These are phyloP conservation scores for Lithohypha guttulata DNA, from an alignment of 2,329 filamentous ascomycete genomes.

Conservation along the genomic window DNA sequence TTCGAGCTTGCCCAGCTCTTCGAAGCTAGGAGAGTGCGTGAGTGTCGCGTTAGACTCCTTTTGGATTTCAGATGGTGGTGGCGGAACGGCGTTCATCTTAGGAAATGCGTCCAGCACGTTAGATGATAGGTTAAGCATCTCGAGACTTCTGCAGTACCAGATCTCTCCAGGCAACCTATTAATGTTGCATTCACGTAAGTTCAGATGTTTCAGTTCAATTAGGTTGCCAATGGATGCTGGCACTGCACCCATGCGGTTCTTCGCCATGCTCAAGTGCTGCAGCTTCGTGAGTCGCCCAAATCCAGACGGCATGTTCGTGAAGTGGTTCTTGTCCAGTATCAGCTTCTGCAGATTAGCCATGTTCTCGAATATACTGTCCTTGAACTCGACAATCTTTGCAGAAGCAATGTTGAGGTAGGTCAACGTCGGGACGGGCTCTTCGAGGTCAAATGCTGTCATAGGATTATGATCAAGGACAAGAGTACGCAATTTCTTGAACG, in stretches of 20 bases:
- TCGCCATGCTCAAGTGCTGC: conserved; percentile 86
- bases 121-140: conserved; percentile 88
- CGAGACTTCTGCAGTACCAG: conserved; percentile 88
- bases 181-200: conserved; percentile 88
- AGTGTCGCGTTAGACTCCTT: conserved; percentile 37
- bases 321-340: conserved; percentile 88
- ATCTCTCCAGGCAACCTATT: conserved; percentile 79
- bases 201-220: conserved; percentile 70
- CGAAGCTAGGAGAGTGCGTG: conserved; percentile 58
- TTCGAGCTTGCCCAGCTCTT: conserved; percentile 61
- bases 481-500: conserved; percentile 73
- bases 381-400: conserved; percentile 78
- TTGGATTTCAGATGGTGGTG: conserved; percentile 37
- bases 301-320: conserved; percentile 75
- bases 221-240: conserved; percentile 83
- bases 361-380: conserved; percentile 76
- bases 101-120: conserved; percentile 88
- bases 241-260: conserved; percentile 75
- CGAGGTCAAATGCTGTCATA: conserved; percentile 83
- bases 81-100: conserved; percentile 59
- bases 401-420: conserved; percentile 83
- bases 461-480: conserved; percentile 91
- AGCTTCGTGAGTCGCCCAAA: conserved; percentile 74
- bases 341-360: conserved; percentile 79
- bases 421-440: conserved; percentile 63